Conservation (phyloP, 768 basidiomycete genomes). For the Lentinula detonsa region DNA sequence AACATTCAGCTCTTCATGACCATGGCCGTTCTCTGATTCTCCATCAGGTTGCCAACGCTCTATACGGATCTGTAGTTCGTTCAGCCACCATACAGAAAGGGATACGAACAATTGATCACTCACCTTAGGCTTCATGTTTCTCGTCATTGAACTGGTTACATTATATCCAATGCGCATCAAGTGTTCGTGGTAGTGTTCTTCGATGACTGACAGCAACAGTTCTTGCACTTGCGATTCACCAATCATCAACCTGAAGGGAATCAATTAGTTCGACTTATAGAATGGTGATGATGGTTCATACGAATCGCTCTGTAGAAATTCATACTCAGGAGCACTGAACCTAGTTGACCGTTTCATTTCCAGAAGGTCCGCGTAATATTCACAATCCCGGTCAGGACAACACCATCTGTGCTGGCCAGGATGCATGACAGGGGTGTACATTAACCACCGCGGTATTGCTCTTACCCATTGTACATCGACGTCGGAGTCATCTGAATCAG, state of each 20-base stretch:
- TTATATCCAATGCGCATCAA: neutral
- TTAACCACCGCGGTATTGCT: neutral
- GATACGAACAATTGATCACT: neutral
- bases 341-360: neutral
- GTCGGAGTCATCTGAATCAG: constrained; percentile 1
- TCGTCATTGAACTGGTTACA: too few relatives aligned
- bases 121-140: neutral
- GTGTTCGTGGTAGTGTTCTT: constrained; percentile 5
- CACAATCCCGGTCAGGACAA: neutral
- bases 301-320: neutral
- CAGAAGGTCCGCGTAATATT: neutral
- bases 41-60: neutral
- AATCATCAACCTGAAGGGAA: neutral
- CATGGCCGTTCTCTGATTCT: neutral
- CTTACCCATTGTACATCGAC: neutral
- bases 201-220: neutral
- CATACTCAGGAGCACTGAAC: neutral
- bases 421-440: neutral
- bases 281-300: neutral
- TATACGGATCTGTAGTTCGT: neutral
- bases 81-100: neutral
- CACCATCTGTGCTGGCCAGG: neutral
- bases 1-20: neutral
- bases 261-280: neutral
- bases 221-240: neutral